Evolutionary conservation across 2,329 filamentous ascomycete species (phyloP), one percentile per base, ranked within the genome.

Genomic region (Setomelanomma holmii): DNA sequence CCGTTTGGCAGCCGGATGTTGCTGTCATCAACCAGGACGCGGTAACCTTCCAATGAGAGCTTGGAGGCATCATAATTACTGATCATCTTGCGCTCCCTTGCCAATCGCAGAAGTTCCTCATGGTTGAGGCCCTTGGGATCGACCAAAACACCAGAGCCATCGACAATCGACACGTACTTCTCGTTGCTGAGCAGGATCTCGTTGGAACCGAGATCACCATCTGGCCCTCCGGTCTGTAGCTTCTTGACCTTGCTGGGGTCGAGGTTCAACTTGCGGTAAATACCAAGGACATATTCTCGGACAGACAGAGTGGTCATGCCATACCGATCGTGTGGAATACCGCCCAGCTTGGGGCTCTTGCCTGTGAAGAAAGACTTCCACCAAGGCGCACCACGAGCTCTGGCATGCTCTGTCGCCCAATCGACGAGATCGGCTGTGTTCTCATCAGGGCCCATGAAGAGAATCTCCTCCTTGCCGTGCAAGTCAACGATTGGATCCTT

Each of bases 341-440:
- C 95, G 58, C 95, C 95, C 12, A 99, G 84, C 77, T 90, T 95
- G 46, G 92, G 95, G 64, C 91, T 96, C 84, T 99, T 99, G 70
- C 95, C 95, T 2, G 95, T 99, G 83, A 99, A 99, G 85, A 99
- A 99, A 0, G 95, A 99, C 83, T 99, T 99, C 95, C 95, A 99
- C 91, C 93, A 99, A 22, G 92, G 91, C 4, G 95, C 95, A 40
- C 92, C 92, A 65, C 95, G 88, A 56, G 81, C 80, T 45, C 91
- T 86, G 55, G 95, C 95, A 75, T 99, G 95, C 76, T 95, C 89
- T 1, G 95, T 99, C n/a, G 95, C 95, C 95, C 95, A 99, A 77
- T 99, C 88, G 45, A 99, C 95, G 27, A 99, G 84, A 69, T 96
- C 91, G 19, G 95, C 95, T 1, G 95, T 99, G 79, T 99, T 99